These are phyloP conservation scores for Aspergillus japonicus DNA, from an alignment of 2,329 filamentous ascomycete genomes.

Conservation along the genomic window DNA sequence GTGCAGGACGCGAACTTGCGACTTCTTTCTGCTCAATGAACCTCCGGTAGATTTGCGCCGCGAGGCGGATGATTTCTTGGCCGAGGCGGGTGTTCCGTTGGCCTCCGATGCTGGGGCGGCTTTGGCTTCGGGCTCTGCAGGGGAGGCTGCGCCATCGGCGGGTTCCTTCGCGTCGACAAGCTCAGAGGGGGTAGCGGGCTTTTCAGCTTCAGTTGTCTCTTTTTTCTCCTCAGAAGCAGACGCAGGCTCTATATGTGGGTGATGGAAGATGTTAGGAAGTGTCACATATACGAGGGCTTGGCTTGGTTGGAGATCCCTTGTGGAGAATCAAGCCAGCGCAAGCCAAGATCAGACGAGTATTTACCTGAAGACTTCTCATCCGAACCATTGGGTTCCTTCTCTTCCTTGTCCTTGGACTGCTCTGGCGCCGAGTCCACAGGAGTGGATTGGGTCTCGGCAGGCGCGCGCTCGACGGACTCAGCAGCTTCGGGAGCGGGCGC, in stretches of 20 bases:
- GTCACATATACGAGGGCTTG: constrained; percentile 10
- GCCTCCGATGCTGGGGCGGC: constrained; percentile 34
- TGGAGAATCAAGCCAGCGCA: not conserved
- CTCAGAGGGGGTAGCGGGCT: constrained; percentile 26
- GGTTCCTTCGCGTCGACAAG: constrained; percentile 26
- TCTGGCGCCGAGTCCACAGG: constrained; percentile 21
- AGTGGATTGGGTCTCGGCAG: constrained; percentile 26
- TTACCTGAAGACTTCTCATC: constrained; percentile 34
- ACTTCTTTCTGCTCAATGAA: constrained; percentile 83
- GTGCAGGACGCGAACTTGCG: constrained; percentile 67
- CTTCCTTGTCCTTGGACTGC: constrained; percentile 24
- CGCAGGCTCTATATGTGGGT: constrained; percentile 18
- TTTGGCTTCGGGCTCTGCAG: constrained; percentile 26
- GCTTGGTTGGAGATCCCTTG: constrained; percentile 1
- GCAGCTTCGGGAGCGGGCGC: constrained; percentile 30
- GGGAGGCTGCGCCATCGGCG: constrained; percentile 21
- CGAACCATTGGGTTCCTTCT: constrained; percentile 25
- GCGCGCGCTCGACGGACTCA: constrained; percentile 33
- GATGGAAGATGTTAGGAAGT: constrained; percentile 13
- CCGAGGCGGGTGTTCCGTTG: constrained; percentile 51
- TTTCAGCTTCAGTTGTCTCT: constrained; percentile 27
- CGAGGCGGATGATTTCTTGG: constrained; percentile 48
- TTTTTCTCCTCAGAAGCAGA: constrained; percentile 29
- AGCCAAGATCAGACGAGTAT: constrained; percentile 9
- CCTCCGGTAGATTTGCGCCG: constrained; percentile 72